Base-by-base conservation (phyloP, 805 yeast genomes). In the Ogataea glucozyma region DNA sequence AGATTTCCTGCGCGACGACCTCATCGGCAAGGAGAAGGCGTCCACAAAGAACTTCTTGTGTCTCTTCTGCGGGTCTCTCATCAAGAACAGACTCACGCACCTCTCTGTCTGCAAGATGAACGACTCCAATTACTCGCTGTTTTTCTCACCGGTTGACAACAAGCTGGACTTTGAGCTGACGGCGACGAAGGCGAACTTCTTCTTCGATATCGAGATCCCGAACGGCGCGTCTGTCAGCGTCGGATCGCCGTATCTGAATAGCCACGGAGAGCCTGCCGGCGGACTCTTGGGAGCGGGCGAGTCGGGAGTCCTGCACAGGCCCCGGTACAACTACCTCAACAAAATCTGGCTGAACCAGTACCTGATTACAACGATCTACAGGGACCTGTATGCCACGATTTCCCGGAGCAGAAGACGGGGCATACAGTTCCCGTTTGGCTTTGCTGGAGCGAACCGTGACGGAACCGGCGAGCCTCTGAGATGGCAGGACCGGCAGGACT, bases 181-280 rank as follows among this genome's bases (percentile, higher is more conserved):
- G 11, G 50, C 44, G 29, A 44, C 45, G 58, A 69, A 47, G 40
- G 57, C 31, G 26, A 53, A 60, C 8, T 38, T 54, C 26, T 56
- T 63, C 6, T 49, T 61, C 39, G 60, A 61, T n/a, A 60, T 59
- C 43, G 64, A 54, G 46, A 47, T 45, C 4, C 52, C 54, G 11
- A 32, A 40, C 17, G 42, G 52, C 2, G 48, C 45, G 29, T 47
- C 37, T 45, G 62, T 43, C 42, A 62, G 59, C 17, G 65, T 69
- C 76, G 48, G 76, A 76, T 42, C 87, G 0, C 93, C 91, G 11
- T 86, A 84, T 56, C 64, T 86, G 57, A 84, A 87, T 41, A 69
- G 71, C 4, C 89, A 85, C 61, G 95, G 95, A 17, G 93, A 86
- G 59, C 75, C 83, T 3, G 85, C 85, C 23, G 67, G 70, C 8